Evolutionary conservation across 768 basidiomycete species (phyloP), one percentile per base, ranked within the genome.

Genomic region (Russula lepida): DNA sequence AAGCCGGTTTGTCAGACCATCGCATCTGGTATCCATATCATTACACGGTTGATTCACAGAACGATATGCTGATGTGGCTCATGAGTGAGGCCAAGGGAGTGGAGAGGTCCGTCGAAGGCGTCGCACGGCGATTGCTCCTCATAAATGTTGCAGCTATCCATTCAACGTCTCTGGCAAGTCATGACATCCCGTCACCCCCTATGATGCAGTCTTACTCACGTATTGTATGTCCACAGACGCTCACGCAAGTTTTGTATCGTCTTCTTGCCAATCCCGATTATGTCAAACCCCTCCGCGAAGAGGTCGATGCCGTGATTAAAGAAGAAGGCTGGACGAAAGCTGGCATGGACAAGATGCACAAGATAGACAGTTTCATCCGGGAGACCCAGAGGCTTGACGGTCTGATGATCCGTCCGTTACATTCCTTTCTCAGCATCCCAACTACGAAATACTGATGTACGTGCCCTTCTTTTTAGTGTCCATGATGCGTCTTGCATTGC

Each of bases 121-220:
- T 76, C 11, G 54, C 64, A 1, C 54, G 41, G 12, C 71, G 75
- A 44, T 65, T 77, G 49, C 69, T 78, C 37, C 55, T 70, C 6
- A 62, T 78, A 30, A 74, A 79, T 61, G 75, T 78, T 56, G 70
- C 73, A 2, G 67, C 73, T 2, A 67, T 76, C 41, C 76, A 75
- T 49, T 74, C 69, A 13, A 69, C 73, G 8, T 64, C 75, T 50
- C 67, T 68, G 68, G 77, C 72, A 21, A 64, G 44, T 15, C 21
- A 19, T 30, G 2, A 6, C 13, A 4, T 8, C n/a, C 12, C 6
- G 15, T 19, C 6, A 3, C 6, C 3, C 11, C 4, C 23, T 1
- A 28, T 62, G 1, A 37, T 48, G n/a, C n/a, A n/a, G n/a, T n/a
- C n/a, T n/a, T n/a, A n/a, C n/a, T n/a, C n/a, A n/a, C n/a, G n/a